Evolutionary conservation across 140 eudicot species (phyloP).

Genomic region (Cichorium intybus): DNA sequence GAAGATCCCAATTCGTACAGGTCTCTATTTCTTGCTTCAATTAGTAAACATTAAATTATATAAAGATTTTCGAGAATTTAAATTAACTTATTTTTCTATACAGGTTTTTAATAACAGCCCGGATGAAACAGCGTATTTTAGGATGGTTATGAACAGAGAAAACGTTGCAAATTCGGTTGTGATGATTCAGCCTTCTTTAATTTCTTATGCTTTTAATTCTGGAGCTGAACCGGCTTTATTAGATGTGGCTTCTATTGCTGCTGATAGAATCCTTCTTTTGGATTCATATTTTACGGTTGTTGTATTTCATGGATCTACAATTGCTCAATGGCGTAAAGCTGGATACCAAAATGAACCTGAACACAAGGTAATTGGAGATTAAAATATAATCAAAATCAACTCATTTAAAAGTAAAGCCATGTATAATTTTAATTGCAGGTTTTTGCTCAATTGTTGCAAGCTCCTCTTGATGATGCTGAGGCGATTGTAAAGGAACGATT

Average conservation of each 20-base stretch:
- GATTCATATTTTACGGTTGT: constrained; percentile 91
- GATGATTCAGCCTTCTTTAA: constrained; percentile 97
- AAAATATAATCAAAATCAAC: too few relatives aligned
- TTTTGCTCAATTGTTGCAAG: constrained; percentile 82
- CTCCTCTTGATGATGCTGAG: constrained; percentile 88
- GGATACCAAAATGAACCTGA: constrained; percentile 91
- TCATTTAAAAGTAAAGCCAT: too few relatives aligned
- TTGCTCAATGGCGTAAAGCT: constrained; percentile 99
- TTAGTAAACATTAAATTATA: neutral
- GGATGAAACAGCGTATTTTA: constrained; percentile 96
- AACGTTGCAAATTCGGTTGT: constrained; percentile 97
- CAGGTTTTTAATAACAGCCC: constrained; percentile 98
- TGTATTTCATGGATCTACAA: constrained; percentile 86
- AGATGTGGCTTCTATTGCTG: constrained; percentile 91
- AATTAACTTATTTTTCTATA: neutral
- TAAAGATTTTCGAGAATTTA: neutral
- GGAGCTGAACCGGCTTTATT: constrained; percentile 92
- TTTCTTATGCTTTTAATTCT: constrained; percentile 88
- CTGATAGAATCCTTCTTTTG: constrained; percentile 81
- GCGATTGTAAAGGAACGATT: constrained; percentile 79
- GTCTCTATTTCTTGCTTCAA: constrained; percentile 27
- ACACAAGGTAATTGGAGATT: constrained; percentile 92
- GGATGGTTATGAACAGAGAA: constrained; percentile 95
- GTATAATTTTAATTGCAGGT: constrained; percentile 43
- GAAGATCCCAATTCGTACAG: constrained; percentile 97